Evolutionary conservation across 495 filamentous ascomycete genomes (phyloP).

Genomic region (Podospora bellae-mahoneyi): DNA sequence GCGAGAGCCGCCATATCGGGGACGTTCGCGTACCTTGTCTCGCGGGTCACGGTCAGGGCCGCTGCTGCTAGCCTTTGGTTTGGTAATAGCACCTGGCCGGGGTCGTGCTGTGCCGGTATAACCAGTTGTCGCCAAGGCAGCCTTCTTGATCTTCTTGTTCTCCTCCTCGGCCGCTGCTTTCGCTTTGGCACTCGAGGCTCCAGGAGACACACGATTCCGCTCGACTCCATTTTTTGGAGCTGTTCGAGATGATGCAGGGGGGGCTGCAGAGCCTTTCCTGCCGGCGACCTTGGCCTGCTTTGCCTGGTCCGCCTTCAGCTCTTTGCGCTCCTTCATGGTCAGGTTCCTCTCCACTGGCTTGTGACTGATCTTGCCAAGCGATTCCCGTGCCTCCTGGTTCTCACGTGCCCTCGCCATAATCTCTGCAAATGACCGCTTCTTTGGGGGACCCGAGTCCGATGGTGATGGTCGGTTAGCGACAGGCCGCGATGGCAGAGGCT

Average conservation of each 20-base stretch:
- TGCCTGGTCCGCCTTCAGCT: constrained; percentile 38
- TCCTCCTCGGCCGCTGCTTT: constrained; percentile 30
- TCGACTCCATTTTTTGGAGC: constrained; percentile 2
- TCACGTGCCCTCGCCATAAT: constrained; percentile 65
- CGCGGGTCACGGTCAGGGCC: constrained; percentile 18
- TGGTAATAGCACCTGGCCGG: constrained; percentile 32
- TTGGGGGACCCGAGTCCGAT: constrained; percentile 43
- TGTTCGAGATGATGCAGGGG: constrained; percentile 23
- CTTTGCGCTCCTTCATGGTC: constrained; percentile 48
- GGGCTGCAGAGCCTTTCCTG: constrained; percentile 17
- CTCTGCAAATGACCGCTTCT: constrained; percentile 64
- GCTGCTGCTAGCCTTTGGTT: constrained; percentile 29
- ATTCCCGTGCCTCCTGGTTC: constrained; percentile 44
- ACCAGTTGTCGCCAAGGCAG: constrained; percentile 53
- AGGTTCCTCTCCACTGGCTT: constrained; percentile 46
- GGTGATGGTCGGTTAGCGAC: constrained; percentile 17
- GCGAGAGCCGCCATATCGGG: constrained; percentile 28
- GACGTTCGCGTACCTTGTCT: constrained; percentile 12
- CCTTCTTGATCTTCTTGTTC: constrained; percentile 59
- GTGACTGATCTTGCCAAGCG: constrained; percentile 55
- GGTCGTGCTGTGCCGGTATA: constrained; percentile 56
- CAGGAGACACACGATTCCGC: constrained; percentile 22
- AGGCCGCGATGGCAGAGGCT: background rate
- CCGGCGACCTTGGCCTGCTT: constrained; percentile 19
- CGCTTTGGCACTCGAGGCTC: constrained; percentile 17